A percentile compares a stretch with the other conserved stretches of the same genome.
Conservation (phyloP, 2,329 filamentous ascomycete species). For the Ilyonectria robusta region DNA sequence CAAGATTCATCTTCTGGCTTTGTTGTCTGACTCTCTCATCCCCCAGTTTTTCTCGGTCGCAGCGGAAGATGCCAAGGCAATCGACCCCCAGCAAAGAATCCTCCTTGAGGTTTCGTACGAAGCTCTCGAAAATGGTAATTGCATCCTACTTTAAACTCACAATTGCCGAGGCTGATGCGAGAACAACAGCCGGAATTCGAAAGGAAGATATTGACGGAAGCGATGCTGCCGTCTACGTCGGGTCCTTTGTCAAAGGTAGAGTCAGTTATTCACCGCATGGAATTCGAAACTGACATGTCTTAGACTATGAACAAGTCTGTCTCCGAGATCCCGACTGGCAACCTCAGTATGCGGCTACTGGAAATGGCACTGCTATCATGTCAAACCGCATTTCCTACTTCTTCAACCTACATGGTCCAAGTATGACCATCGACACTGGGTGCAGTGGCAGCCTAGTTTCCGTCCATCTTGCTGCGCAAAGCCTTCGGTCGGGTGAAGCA, state of each 20-base stretch:
- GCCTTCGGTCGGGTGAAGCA: constrained; percentile 61
- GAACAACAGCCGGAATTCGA: constrained; percentile 58
- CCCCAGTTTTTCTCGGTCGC: constrained; percentile 66
- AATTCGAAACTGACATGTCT: constrained; percentile 17
- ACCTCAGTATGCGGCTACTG: constrained; percentile 67
- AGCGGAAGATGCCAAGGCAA: constrained; percentile 64
- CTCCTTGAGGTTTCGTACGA: constrained; percentile 67
- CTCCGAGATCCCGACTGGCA: constrained; percentile 64
- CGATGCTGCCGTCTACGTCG: constrained; percentile 64
- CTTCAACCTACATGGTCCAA: constrained; percentile 69
- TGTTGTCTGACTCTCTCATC: constrained; percentile 17
- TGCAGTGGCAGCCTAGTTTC: constrained; percentile 70
- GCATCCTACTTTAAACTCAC: too few relatives aligned
- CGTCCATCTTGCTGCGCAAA: constrained; percentile 67
- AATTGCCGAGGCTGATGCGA: not conserved
- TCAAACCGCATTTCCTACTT: constrained; percentile 70
- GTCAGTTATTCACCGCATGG: not conserved
- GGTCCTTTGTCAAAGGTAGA: constrained; percentile 65
- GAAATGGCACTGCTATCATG: constrained; percentile 67
- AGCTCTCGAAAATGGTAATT: constrained; percentile 63
- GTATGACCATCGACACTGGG: constrained; percentile 71
- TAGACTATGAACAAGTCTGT: constrained; percentile 67
- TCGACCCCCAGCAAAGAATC: constrained; percentile 68
- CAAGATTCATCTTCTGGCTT: not conserved
- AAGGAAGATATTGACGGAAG: constrained; percentile 60